Evolutionary conservation across 306 rosid genomes (phyloP), one percentile per base, ranked within the genome.

Genomic region (Begonia peltatifolia): DNA sequence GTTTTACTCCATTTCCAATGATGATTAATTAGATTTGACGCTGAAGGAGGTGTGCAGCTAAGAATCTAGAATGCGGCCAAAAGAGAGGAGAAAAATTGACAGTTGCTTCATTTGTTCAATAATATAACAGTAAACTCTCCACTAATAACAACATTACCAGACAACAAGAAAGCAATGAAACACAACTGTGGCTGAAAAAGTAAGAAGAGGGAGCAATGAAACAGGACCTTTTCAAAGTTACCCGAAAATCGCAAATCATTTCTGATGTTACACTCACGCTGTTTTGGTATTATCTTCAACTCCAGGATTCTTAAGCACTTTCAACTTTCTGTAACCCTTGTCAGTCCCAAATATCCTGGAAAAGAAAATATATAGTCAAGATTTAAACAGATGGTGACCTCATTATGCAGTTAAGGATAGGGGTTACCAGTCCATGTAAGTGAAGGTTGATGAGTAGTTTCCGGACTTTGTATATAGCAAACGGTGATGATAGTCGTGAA

Each of bases 401-500:
- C n/a, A 44, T 44, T 1, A 44, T 6, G 65, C 38, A 70, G 41
- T 35, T 46, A 35, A 54, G 47, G 42, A 30, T 51, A 52, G 54
- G 65, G 53, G 73, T 58, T 67, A 80, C 97, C 90, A 50, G 74
- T 89, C 90, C 97, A 84, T 84, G 94, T 89, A 84, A 49, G 85
- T 72, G 61, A 89, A 89, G 46, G 97, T 89, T 23, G 97, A 89
- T 4, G 97, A 82, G 74, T 89, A 89, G 76, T 89, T 89, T 47
- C 97, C 97, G n/a, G 97, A 89, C 66, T 89, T 84, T 44, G 97
- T 89, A 63, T 80, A 89, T 36, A 89, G 78, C 68, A 84, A 69
- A n/a, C 95, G 97, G 65, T 89, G 97, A 65, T 89, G 97, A 65
- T 89, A 89, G 78, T 89, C 97, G 11, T 89, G 97, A 70, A 89